phyloP scores from a whole-genome alignment of 1,284 basidiomycete species.

The Microbotryum intermedium region DNA sequence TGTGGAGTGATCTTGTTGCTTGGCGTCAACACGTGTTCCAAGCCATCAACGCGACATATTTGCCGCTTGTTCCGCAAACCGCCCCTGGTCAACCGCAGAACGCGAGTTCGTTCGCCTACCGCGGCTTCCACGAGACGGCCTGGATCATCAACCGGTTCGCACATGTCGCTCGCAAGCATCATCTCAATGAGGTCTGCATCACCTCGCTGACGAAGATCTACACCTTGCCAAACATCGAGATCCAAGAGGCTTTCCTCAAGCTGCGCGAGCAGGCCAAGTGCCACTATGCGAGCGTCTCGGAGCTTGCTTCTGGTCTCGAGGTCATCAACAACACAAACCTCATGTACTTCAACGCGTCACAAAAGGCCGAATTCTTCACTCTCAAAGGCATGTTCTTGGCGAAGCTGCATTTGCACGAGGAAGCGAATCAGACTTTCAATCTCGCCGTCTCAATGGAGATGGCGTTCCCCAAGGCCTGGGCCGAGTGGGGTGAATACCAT shows the following conservation, averaged over 20 bases:
- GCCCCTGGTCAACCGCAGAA: constrained; percentile 48
- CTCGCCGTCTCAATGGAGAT: constrained; percentile 95
- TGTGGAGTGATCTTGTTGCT: constrained; percentile 96
- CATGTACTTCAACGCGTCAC: constrained; percentile 89
- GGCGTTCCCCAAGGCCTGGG: constrained; percentile 93
- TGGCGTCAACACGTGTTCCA: constrained; percentile 88
- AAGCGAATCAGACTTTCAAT: constrained; percentile 86
- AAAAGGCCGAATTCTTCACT: constrained; percentile 99
- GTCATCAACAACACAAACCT: constrained; percentile 99
- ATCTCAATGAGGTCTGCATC: constrained; percentile 92
- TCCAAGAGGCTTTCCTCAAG: constrained; percentile 98
- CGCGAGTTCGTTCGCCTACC: constrained; percentile 74
- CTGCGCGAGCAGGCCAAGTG: constrained; percentile 98
- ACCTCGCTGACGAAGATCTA: constrained; percentile 95
- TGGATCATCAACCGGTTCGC: constrained; percentile 99
- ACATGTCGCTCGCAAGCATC: constrained; percentile 97
- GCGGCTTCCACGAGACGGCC: constrained; percentile 99
- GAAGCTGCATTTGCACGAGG: constrained; percentile 74
- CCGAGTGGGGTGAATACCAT: constrained; percentile 93
- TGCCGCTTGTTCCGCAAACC: constrained; percentile 64
- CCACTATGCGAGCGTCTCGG: constrained; percentile 91
- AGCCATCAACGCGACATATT: constrained; percentile 94
- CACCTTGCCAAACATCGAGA: constrained; percentile 98
- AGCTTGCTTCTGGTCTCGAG: constrained; percentile 87
- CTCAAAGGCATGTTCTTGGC: constrained; percentile 99